Percentiles rank a stretch among this genome's conserved stretches.
phyloP scores from a whole-genome alignment of 139 green algal species.

The Ulvella scutata region DNA sequence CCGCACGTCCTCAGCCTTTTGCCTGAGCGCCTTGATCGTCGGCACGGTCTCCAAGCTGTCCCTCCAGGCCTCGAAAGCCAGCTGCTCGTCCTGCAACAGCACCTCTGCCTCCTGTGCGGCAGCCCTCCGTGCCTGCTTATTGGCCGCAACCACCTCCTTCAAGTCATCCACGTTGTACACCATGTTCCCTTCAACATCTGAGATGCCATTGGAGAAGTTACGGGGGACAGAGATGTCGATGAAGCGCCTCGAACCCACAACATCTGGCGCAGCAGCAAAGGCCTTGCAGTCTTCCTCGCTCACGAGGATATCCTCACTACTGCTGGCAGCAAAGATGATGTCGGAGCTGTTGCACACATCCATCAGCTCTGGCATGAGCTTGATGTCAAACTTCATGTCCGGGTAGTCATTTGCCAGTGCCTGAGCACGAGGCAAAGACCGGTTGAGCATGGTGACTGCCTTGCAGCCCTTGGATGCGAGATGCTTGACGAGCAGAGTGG shows the following conservation, averaged over 20 bases:
- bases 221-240: slow-evolving; percentile 95
- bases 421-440: slow-evolving; percentile 68
- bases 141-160: slow-evolving; percentile 91
- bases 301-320: slow-evolving; percentile 73
- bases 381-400: slow-evolving; percentile 83
- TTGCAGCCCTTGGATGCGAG: slow-evolving; percentile 86
- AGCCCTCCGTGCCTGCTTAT: slow-evolving; percentile 72
- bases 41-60: slow-evolving; percentile 96
- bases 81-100: slow-evolving; percentile 47
- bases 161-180: slow-evolving; percentile 99
- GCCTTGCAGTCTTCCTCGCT: slow-evolving; percentile 39
- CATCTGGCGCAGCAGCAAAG: slow-evolving; percentile 32
- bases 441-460: slow-evolving; percentile 83
- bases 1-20: slow-evolving; percentile 84
- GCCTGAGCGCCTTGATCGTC: slow-evolving; percentile 94
- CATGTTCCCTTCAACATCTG: slow-evolving; percentile 33
- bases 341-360: slow-evolving; percentile 54
- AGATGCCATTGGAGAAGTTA: slow-evolving; percentile 81
- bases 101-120: slow-evolving; percentile 49
- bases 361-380: slow-evolving; percentile 88
- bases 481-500: slow-evolving; percentile 94
- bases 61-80: slow-evolving; percentile 89
- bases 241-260: slow-evolving; percentile 81
- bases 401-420: slow-evolving; percentile 88
- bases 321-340: slow-evolving; percentile 82